These are phyloP conservation scores for Epichloe aotearoae DNA, from an alignment of 2,329 filamentous ascomycete species.

Conservation along the genomic window DNA sequence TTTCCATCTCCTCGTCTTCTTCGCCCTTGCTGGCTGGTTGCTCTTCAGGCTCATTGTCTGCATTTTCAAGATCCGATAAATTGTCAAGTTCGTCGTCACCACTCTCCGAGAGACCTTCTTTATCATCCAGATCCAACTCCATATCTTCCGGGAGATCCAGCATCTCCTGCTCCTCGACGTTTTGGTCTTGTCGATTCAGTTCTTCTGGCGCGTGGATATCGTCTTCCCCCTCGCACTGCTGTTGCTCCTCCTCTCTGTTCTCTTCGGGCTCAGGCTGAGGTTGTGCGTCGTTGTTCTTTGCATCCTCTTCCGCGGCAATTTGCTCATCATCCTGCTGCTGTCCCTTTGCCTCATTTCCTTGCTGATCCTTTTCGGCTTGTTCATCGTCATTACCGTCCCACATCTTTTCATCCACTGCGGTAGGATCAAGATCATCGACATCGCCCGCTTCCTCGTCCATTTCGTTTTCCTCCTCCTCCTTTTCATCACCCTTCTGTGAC, in stretches of 20 bases:
- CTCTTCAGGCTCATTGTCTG: constrained; percentile 24
- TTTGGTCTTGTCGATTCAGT: constrained; percentile 51
- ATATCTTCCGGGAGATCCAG: constrained; percentile 81
- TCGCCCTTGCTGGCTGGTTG: constrained; percentile 21
- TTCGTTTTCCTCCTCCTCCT: constrained; percentile 55
- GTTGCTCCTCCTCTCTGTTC: constrained; percentile 20
- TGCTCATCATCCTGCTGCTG: constrained; percentile 53
- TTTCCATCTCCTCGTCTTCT: constrained; percentile 23
- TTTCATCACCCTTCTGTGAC: constrained; percentile 47
- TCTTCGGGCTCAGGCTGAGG: constrained; percentile 37
- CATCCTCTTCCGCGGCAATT: constrained; percentile 44
- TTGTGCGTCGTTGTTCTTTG: constrained; percentile 27
- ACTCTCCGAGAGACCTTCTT: constrained; percentile 41
- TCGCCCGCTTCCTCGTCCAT: constrained; percentile 85
- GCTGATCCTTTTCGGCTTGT: constrained; percentile 70
- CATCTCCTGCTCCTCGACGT: constrained; percentile 68
- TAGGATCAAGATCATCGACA: constrained; percentile 81
- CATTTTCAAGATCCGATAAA: constrained; percentile 39
- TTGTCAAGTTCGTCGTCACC: constrained; percentile 48
- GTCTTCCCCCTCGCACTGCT: constrained; percentile 33
- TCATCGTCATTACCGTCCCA: constrained; percentile 83
- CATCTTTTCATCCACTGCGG: constrained; percentile 93
- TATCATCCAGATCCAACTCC: constrained; percentile 67
- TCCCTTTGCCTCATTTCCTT: constrained; percentile 59
- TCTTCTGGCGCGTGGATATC: constrained; percentile 43